Evolutionary conservation across 2,329 filamentous ascomycete species (phyloP).

Genomic region (Xylaria sp.): DNA sequence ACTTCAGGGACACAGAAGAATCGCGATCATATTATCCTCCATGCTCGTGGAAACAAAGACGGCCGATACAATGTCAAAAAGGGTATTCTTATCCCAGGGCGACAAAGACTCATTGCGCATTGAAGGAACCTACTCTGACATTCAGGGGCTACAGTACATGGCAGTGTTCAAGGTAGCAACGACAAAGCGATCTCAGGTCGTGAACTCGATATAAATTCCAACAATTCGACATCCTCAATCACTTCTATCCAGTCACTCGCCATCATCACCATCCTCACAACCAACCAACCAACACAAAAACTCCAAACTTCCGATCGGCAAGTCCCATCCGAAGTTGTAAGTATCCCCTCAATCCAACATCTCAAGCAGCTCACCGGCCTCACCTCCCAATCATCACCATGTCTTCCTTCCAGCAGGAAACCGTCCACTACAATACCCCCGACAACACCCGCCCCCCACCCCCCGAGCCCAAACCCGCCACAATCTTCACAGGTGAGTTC

Average conservation of each 20-base stretch:
- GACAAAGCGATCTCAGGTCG: neutral
- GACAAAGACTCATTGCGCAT: neutral
- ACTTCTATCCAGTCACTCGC: neutral
- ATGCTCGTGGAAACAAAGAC: neutral
- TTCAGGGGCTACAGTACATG: too few species aligned
- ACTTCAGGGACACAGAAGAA: neutral
- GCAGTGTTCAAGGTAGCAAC: neutral
- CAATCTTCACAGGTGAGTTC: conserved; percentile 21
- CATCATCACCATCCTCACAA: neutral
- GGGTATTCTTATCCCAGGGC: neutral
- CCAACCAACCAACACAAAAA: neutral
- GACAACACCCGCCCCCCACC: neutral
- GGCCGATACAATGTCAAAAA: neutral
- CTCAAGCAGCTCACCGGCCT: neutral
- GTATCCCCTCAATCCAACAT: neutral
- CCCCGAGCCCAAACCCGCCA: neutral
- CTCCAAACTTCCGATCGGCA: neutral
- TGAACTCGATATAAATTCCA: neutral
- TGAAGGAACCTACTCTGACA: neutral
- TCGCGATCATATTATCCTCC: neutral
- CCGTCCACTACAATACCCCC: neutral
- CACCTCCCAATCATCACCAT: neutral
- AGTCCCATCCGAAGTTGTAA: neutral
- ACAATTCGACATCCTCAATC: too few species aligned
- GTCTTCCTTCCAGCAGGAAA: neutral